Percentiles rank a stretch among this genome's conserved stretches.
phyloP scores from a whole-genome alignment of 805 yeast genomes.

The Ogataea angusta region DNA sequence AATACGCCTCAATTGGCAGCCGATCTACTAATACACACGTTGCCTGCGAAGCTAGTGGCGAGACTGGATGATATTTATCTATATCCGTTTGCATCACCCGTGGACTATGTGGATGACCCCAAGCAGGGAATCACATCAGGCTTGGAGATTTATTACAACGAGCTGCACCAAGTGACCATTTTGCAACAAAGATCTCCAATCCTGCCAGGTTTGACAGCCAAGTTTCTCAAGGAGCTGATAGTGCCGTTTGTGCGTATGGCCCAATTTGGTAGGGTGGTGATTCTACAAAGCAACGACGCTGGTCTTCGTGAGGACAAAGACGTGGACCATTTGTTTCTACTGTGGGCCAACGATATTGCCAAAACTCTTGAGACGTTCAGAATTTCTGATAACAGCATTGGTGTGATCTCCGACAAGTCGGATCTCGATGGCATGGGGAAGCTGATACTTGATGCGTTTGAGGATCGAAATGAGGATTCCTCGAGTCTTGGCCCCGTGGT shows the following conservation, averaged over 20 bases:
- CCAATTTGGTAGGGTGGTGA: constrained; percentile 44
- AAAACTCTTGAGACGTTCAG: constrained; percentile 18
- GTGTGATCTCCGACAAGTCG: constrained; percentile 3
- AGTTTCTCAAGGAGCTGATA: constrained; percentile 50
- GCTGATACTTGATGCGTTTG: constrained; percentile 5
- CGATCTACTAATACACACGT: constrained; percentile 70
- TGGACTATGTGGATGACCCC: constrained; percentile 41
- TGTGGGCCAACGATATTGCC: constrained; percentile 26
- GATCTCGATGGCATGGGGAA: constrained; percentile 18
- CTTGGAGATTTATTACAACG: constrained; percentile 58
- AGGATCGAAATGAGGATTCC: background rate
- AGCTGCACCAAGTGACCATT: constrained; percentile 43
- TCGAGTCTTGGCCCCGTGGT: background rate
- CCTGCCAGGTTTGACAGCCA: constrained; percentile 55
- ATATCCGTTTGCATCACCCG: constrained; percentile 83
- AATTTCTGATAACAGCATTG: constrained; percentile 13
- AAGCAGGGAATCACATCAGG: constrained; percentile 42
- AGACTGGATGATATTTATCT: constrained; percentile 57
- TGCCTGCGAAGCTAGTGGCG: constrained; percentile 47
- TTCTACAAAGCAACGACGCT: constrained; percentile 73
- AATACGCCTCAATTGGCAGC: constrained; percentile 82
- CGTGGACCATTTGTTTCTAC: constrained; percentile 15
- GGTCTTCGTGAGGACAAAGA: constrained; percentile 37
- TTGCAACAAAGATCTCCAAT: constrained; percentile 84
- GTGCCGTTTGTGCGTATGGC: constrained; percentile 44